Evolutionary conservation across 169 alveolate species (phyloP), one percentile per base, ranked within the genome.

Genomic region (Babesia bigemina): DNA sequence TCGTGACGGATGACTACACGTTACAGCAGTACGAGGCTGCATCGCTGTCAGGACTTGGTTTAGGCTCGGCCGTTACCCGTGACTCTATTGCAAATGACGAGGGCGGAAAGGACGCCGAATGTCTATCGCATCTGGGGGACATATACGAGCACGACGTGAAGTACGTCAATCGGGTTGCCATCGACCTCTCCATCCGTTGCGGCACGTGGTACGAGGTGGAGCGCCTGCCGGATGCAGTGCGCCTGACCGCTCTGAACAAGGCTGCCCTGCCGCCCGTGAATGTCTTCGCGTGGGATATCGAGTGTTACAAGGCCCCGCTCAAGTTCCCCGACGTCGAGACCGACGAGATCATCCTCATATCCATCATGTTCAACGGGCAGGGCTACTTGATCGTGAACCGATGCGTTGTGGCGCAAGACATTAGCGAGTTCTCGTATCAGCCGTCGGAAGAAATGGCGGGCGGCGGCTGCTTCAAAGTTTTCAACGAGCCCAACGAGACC

Each of bases 261-360:
- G 88, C 66, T 82, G 86, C 70, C 49, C 92, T 62, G 91, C 96
- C 93, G 61, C 96, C 88, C 86, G 96, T 87, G 91, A 94, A 88
- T 83, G 92, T 95, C 36, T 92, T 97, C 50, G 99, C 99, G 36
- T 98, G 98, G 97, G 99, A 98, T 95, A 97, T 98, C 44, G 99
- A 98, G 90, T 96, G 98, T 84, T 94, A 96, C 69, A 97, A 98
- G 91, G 97, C 95, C 56, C 99, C 99, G 13, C 89, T 97, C 63
- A 97, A 97, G 91, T 98, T 98, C 85, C 99, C 99, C 19, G 99
- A 97, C 85, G 90, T 98, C 42, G 97, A 95, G 79, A 78, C 67
- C 42, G 97, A 82, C 84, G 94, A 79, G 73, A 92, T 95, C 63
- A 95, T 94, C 93, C 90, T 95, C 87, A 94, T 96, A 33, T 97